These are phyloP conservation scores for Pseudozyma sp. DNA, from an alignment of 1,284 basidiomycete genomes.

Conservation along the genomic window DNA sequence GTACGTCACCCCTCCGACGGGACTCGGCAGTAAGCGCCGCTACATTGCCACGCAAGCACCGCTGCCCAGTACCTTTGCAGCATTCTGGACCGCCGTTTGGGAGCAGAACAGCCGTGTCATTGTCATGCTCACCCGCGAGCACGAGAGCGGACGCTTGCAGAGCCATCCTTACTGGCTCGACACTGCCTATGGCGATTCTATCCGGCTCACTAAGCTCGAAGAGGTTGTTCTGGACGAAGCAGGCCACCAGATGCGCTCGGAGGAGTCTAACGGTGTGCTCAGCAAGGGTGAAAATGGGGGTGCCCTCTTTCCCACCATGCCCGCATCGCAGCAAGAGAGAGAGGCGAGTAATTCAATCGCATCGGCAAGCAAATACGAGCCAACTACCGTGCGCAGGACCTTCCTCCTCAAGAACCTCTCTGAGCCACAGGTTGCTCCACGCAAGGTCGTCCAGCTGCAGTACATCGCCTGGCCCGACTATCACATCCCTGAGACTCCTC, in stretches of 20 bases:
- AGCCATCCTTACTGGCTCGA: constrained; percentile 91
- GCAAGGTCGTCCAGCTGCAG: constrained; percentile 59
- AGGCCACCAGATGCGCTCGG: constrained; percentile 31
- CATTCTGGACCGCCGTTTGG: constrained; percentile 86
- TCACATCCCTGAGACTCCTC: constrained; percentile 60
- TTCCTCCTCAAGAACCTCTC: constrained; percentile 43
- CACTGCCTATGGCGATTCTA: constrained; percentile 75
- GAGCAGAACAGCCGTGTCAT: constrained; percentile 73
- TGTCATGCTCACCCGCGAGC: constrained; percentile 86
- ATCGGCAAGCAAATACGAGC: constrained; percentile 10
- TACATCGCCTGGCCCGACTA: constrained; percentile 68
- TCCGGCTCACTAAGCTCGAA: constrained; percentile 49
- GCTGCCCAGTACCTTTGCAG: constrained; percentile 84
- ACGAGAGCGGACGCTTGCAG: constrained; percentile 88
- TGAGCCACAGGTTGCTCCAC: constrained; percentile 28
- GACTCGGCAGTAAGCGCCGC: constrained; percentile 69
- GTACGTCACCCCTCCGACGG: constrained; percentile 54
- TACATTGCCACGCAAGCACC: constrained; percentile 98
- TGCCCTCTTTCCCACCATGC: constrained; percentile 48
- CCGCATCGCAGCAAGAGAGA: constrained; percentile 9
- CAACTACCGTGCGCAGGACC: constrained; percentile 52
- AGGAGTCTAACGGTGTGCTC: constrained; percentile 28
- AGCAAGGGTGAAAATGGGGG: constrained; percentile 28
- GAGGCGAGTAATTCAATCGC: not conserved
- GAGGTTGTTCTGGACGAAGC: constrained; percentile 49